These are phyloP conservation scores for Cordyceps militaris DNA, from an alignment of 2,329 filamentous ascomycete species.

Conservation along the genomic window DNA sequence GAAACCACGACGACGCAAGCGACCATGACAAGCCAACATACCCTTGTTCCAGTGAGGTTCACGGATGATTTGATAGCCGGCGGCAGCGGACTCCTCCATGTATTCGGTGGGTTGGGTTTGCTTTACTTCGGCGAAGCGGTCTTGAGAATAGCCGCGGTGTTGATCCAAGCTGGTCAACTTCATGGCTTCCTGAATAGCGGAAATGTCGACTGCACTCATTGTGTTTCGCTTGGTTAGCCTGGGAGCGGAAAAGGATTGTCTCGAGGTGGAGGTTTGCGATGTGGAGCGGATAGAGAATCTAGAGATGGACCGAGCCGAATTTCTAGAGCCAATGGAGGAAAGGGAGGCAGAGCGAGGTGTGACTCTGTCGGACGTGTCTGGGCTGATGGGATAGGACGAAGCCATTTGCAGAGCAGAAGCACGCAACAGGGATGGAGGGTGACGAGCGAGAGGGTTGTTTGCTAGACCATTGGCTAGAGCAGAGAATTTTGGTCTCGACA, in stretches of 20 bases:
- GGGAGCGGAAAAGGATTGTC: conserved; percentile 42
- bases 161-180: conserved; percentile 54
- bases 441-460: conserved; percentile 17
- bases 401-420: conserved; percentile 13
- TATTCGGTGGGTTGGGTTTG: conserved; percentile 50
- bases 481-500: conserved; percentile 13
- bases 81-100: conserved; percentile 42
- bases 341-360: conserved; percentile 49
- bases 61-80: conserved; percentile 53
- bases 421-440: conserved; percentile 4
- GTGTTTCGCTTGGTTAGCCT: conserved; percentile 47
- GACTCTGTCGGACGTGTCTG: conserved; percentile 43
- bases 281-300: conserved; percentile 41
- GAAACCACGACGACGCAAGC: neutral
- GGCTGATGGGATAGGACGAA: conserved; percentile 31
- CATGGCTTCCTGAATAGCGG: conserved; percentile 52
- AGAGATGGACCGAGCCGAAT: conserved; percentile 38
- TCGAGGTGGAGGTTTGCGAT: conserved; percentile 42
- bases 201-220: conserved; percentile 49
- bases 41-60: conserved; percentile 62
- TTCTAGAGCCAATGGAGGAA: conserved; percentile 37
- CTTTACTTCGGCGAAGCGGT: conserved; percentile 48
- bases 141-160: conserved; percentile 52
- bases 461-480: conserved; percentile 6
- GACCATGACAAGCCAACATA: conserved; percentile 27